Conservation (phyloP, 2,329 filamentous ascomycete genomes). For the Arthroderma uncinatum region DNA sequence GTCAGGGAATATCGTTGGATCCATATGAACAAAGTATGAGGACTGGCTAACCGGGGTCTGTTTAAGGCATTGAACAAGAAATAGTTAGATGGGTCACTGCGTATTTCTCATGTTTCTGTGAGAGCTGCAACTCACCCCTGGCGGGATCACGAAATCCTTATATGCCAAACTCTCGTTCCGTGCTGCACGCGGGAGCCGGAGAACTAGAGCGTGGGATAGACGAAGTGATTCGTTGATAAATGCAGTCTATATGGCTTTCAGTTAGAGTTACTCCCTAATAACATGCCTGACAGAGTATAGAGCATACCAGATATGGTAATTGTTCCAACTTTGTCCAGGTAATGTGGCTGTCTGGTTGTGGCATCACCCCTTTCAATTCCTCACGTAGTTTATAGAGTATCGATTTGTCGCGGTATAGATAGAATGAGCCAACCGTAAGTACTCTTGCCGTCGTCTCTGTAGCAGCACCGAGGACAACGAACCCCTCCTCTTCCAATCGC, state of each 20-base stretch:
- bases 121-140: background rate
- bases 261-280: background rate
- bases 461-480: background rate
- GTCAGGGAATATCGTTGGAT: constrained; percentile 18
- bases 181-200: constrained; percentile 8
- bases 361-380: constrained; percentile 1
- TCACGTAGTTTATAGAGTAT: background rate
- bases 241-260: constrained; percentile 5
- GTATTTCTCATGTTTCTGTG: background rate
- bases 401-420: background rate
- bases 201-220: constrained; percentile 8
- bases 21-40: constrained; percentile 16
- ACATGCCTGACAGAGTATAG: background rate
- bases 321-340: constrained; percentile 2
- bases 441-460: constrained; percentile 2
- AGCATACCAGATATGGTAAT: constrained; percentile 2
- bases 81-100: constrained; percentile 6
- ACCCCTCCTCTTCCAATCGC: background rate
- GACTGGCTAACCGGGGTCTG: constrained; percentile 19
- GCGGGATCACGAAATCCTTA: background rate
- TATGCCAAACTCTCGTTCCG: constrained; percentile 2
- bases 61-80: background rate
- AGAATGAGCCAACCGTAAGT: background rate
- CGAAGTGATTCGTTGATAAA: constrained; percentile 10
- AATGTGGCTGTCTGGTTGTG: background rate